Evolutionary conservation across 2,329 filamentous ascomycete species (phyloP).

Genomic region (Aureobasidium sp.): DNA sequence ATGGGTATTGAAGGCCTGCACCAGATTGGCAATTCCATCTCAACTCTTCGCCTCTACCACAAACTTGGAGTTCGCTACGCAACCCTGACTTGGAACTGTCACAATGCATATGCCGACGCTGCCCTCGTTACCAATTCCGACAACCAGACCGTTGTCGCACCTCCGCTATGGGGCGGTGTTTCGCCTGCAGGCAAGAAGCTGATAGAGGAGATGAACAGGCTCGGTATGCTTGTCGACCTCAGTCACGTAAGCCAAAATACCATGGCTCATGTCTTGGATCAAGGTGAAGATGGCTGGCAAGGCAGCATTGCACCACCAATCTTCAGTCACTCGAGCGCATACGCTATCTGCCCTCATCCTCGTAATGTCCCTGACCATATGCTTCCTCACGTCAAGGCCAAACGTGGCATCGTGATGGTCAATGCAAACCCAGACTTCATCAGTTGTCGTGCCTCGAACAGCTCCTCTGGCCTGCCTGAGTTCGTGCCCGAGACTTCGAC

Average conservation of each 20-base stretch:
- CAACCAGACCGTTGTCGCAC: conserved; percentile 31
- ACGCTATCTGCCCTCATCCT: conserved; percentile 74
- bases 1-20: conserved; percentile 81
- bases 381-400: conserved; percentile 63
- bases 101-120: conserved; percentile 82
- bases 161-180: conserved; percentile 61
- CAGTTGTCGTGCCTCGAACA: conserved; percentile 53
- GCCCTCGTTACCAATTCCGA: conserved; percentile 51
- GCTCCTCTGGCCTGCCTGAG: conserved; percentile 54
- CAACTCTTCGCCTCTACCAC: conserved; percentile 67
- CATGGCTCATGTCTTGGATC: conserved; percentile 72
- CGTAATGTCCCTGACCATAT: conserved; percentile 85
- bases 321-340: conserved; percentile 79
- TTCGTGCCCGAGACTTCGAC: conserved; percentile 61
- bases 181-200: conserved; percentile 59
- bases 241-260: conserved; percentile 71
- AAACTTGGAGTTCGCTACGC: conserved; percentile 75
- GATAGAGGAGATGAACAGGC: conserved; percentile 82
- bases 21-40: conserved; percentile 78
- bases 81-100: conserved; percentile 88
- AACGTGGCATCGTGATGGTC: conserved; percentile 76
- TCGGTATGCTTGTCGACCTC: conserved; percentile 91
- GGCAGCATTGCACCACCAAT: conserved; percentile 76
- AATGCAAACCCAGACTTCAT: conserved; percentile 82
- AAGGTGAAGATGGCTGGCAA: conserved; percentile 48